Evolutionary conservation across 2,329 filamentous ascomycete species (phyloP), one percentile per base, ranked within the genome.

Genomic region (Magnaporthales sp.): DNA sequence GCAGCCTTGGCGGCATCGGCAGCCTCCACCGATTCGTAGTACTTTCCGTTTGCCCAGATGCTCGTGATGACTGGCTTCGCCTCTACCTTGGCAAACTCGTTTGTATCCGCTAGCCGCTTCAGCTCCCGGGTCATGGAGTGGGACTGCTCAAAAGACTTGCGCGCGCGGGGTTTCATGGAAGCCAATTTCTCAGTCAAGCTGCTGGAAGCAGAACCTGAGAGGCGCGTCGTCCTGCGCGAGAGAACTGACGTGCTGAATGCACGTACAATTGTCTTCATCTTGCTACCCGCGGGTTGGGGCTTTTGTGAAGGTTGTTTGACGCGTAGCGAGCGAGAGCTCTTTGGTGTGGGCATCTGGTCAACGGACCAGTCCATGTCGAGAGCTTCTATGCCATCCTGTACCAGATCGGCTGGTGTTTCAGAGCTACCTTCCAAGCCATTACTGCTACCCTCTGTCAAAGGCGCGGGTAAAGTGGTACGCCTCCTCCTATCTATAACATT

Each of bases 1-100:
- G 77, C 73, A 54, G 77, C 78, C 64, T 80, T 69, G 11, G 76
- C 73, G 1, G 30, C 61, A 15, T 63, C 61, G 9, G 60, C 60
- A 19, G 60, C 60, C 29, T 29, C 60, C 26, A 62, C 29, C 4
- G 80, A 79, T 54, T 82, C 79, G 56, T 89, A 77, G 67, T 82
- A 84, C 73, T 89, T 89, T 67, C 87, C 87, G 69, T 89, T 89
- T 71, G 84, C 85, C 87, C 87, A 89, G 29, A 87, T 80, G 1
- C 84, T 87, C 70, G 84, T 80, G 8, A 84, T 60, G 4, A 89
- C 82, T 5, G 86, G 86, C 65, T 81, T 78, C 15, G 81, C 82
- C 66, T 89, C 87, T 26, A 88, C 83, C 62, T 83, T 81, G 0
- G 83, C 78, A 68, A 82, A 89, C 71, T 89, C 87, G 67, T 87